Conservation (phyloP, 148 eudicot species). For the Cornus florida region DNA sequence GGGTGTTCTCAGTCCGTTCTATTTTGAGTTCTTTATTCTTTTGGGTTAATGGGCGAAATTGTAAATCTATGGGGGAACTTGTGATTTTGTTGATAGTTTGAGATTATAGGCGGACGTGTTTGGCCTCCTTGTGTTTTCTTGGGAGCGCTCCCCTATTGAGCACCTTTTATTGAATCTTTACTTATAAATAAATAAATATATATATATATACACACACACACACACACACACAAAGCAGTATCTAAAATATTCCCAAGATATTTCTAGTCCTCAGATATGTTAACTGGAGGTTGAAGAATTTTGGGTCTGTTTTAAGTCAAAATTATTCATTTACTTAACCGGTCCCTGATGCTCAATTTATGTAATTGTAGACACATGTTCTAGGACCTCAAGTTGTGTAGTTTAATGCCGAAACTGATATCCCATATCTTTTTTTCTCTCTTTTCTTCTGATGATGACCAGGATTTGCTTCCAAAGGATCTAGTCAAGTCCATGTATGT, state of each 20-base stretch:
- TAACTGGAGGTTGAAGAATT: slow-evolving; percentile 10
- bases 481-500: slow-evolving; percentile 81
- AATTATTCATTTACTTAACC: not conserved
- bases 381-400: not conserved
- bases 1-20: too few relatives aligned
- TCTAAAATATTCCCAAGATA: not conserved
- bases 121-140: too few relatives aligned
- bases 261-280: not conserved
- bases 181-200: too few relatives aligned
- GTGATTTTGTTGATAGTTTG: too few relatives aligned
- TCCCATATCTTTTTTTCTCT: not conserved
- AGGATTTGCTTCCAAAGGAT: slow-evolving; percentile 70
- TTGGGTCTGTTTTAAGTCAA: not conserved
- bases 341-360: not conserved
- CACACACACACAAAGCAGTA: not conserved
- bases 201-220: too few relatives aligned
- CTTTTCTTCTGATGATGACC: slow-evolving; percentile 17
- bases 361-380: not conserved
- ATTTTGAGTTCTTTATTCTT: too few relatives aligned
- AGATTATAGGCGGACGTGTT: too few relatives aligned
- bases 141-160: too few relatives aligned
- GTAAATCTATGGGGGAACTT: too few relatives aligned
- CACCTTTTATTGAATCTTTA: too few relatives aligned
- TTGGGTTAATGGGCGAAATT: too few relatives aligned
- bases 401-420: not conserved